phyloP scores from a whole-genome alignment of 176 grass and related monocot species.

The Cenchrus americanus region DNA sequence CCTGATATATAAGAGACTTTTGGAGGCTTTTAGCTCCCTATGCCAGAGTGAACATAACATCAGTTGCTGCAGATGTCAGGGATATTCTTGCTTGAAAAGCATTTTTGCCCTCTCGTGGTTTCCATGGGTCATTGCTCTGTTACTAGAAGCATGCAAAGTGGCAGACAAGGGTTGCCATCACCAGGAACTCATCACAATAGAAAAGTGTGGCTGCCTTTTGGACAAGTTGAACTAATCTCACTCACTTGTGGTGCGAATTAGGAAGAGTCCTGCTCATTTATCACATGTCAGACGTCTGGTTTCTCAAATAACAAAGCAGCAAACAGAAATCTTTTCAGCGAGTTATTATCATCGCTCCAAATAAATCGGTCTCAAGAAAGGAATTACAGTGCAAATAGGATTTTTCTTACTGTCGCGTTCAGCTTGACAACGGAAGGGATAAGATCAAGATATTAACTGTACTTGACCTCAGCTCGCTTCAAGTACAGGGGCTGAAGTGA shows the following conservation, averaged over 20 bases:
- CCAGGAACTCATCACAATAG: slow-evolving; percentile 33
- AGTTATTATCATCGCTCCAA: not conserved
- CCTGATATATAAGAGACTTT: not conserved
- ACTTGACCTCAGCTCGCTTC: slow-evolving; percentile 21
- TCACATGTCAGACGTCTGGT: slow-evolving; percentile 33
- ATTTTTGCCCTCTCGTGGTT: slow-evolving; percentile 29
- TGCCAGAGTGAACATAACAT: slow-evolving; percentile 28
- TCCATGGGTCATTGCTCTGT: slow-evolving; percentile 38
- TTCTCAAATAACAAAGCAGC: not conserved
- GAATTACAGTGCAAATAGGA: slow-evolving; percentile 3
- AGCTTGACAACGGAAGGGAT: not conserved
- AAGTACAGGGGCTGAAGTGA: slow-evolving; percentile 47
- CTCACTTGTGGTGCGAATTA: slow-evolving; percentile 34
- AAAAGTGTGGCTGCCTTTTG: slow-evolving; percentile 45
- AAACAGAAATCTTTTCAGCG: not conserved
- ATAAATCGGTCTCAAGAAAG: not conserved
- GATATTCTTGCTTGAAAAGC: not conserved
- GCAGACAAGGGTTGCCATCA: slow-evolving; percentile 54
- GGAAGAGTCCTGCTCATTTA: slow-evolving; percentile 34
- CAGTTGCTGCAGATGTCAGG: slow-evolving; percentile 7
- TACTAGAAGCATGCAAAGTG: slow-evolving; percentile 40
- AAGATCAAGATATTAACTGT: slow-evolving; percentile 39
- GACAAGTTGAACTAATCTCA: slow-evolving; percentile 46
- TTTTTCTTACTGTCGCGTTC: slow-evolving; percentile 32
- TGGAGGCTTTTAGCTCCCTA: not conserved